Evolutionary conservation across 768 basidiomycete genomes (phyloP).

Genomic region (Paxillus involutus): DNA sequence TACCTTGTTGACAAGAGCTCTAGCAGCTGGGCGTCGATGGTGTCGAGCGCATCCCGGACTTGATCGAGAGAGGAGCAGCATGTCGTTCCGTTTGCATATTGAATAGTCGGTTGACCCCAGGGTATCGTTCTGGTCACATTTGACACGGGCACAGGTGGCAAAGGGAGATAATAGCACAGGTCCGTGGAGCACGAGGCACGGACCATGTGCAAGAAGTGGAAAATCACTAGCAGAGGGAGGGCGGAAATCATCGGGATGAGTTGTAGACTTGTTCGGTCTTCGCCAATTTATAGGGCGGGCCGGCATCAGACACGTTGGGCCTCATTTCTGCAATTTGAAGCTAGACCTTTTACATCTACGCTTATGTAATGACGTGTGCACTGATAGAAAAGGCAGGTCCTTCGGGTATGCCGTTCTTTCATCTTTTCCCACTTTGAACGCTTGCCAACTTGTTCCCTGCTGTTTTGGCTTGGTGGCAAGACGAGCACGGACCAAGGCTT

Average conservation of each 20-base stretch:
- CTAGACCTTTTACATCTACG: too few species aligned
- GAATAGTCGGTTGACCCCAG: conserved; percentile 22
- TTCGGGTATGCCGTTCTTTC: too few species aligned
- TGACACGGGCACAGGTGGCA: conserved; percentile 14
- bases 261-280: too few species aligned
- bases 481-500: too few species aligned
- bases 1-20: conserved; percentile 20
- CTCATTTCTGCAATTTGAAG: too few species aligned
- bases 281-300: not conserved
- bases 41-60: conserved; percentile 15
- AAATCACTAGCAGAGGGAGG: not conserved
- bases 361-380: too few species aligned
- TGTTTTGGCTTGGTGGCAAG: too few species aligned
- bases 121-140: conserved; percentile 18
- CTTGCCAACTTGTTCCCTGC: too few species aligned
- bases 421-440: too few species aligned
- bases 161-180: conserved; percentile 17
- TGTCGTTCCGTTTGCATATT: conserved; percentile 18
- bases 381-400: too few species aligned
- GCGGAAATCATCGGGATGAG: not conserved
- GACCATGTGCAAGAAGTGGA: not conserved
- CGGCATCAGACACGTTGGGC: too few species aligned
- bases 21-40: conserved; percentile 18
- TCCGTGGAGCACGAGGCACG: conserved; percentile 2
- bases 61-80: conserved; percentile 25